phyloP scores from a whole-genome alignment of 2,329 filamentous ascomycete genomes.

The Berkeleyomyces rouxiae region DNA sequence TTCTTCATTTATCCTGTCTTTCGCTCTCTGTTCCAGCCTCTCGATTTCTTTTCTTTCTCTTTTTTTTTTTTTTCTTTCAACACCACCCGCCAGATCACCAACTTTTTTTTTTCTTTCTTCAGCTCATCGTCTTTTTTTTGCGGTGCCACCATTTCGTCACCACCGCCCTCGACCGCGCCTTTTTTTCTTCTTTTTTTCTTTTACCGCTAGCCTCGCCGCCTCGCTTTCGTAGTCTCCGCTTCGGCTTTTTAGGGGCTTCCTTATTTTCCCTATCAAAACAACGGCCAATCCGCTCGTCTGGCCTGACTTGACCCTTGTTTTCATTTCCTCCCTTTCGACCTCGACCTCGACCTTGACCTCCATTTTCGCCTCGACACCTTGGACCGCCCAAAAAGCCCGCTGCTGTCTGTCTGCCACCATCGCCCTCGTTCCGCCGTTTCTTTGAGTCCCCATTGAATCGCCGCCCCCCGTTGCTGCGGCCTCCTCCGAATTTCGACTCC shows the following conservation, averaged over 20 bases:
- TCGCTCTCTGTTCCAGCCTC: neutral
- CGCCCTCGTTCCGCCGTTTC: neutral
- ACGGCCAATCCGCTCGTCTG: neutral
- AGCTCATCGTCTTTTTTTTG: neutral
- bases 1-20: neutral
- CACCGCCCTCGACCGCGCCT: neutral
- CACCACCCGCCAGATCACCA: neutral
- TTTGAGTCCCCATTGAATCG: too few species aligned
- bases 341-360: neutral
- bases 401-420: neutral
- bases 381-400: neutral
- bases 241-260: neutral
- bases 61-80: neutral
- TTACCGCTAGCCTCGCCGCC: too few species aligned
- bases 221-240: too few species aligned
- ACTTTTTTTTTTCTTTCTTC: neutral
- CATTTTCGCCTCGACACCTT: neutral
- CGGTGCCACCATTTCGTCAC: neutral
- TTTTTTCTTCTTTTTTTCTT: neutral
- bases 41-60: constrained; percentile 1
- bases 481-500: too few species aligned
- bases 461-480: too few species aligned
- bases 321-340: neutral
- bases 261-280: neutral
- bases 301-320: neutral